A percentile compares a stretch with the other conserved stretches of the same genome.
Evolutionary conservation across 2,329 filamentous ascomycete genomes (phyloP).

Genomic region (Cordyceps javanica): DNA sequence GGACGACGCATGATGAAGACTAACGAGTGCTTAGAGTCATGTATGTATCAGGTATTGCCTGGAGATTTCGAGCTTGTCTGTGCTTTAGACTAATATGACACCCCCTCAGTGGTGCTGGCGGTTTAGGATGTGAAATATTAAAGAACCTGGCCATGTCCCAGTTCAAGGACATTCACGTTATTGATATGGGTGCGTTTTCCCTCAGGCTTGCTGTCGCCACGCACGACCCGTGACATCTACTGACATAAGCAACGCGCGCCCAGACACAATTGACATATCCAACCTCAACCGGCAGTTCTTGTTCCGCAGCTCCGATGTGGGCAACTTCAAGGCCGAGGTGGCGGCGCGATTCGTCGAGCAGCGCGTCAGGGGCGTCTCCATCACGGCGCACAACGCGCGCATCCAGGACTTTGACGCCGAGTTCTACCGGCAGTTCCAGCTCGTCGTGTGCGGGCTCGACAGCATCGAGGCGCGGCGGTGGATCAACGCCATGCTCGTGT

Average conservation of each 20-base stretch:
- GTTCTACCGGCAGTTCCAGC: conserved; percentile 95
- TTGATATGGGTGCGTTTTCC: conserved; percentile 75
- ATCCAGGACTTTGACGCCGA: conserved; percentile 96
- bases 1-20: background rate
- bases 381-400: conserved; percentile 87
- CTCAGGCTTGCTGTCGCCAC: background rate
- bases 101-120: conserved; percentile 76
- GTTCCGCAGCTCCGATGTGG: conserved; percentile 86
- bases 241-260: background rate
- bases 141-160: conserved; percentile 94
- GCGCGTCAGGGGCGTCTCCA: conserved; percentile 82
- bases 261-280: conserved; percentile 96
- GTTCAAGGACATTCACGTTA: conserved; percentile 96
- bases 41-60: conserved; percentile 29
- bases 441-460: conserved; percentile 90
- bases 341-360: conserved; percentile 87
- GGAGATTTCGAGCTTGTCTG: background rate
- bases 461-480: conserved; percentile 96
- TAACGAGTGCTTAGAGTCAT: conserved; percentile 38
- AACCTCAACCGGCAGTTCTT: conserved; percentile 97
- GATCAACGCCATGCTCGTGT: conserved; percentile 93
- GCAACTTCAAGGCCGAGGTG: conserved; percentile 87
- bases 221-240: conserved; percentile 1
- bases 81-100: conserved; percentile 15
- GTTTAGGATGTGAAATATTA: conserved; percentile 90